Percentiles rank a stretch among this genome's conserved stretches.
Conservation (phyloP, 1,139 yeast genomes). For the Suhomyces atakaporum region DNA sequence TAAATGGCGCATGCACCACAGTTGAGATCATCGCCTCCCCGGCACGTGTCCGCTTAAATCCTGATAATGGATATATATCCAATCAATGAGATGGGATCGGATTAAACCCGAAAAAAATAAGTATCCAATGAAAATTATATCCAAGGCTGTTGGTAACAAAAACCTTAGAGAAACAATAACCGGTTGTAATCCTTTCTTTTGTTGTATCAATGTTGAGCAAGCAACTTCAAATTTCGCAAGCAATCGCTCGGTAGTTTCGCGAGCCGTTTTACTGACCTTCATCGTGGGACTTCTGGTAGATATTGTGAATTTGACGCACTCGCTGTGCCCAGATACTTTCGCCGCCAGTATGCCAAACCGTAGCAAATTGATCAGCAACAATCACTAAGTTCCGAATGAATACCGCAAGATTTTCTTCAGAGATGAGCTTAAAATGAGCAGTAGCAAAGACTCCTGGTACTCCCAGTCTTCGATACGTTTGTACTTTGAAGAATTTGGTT, state of each 20-base stretch:
- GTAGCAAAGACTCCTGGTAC: conserved; percentile 79
- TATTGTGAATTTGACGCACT: conserved; percentile 54
- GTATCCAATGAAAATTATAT: too few relatives aligned
- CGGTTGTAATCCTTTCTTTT: too few relatives aligned
- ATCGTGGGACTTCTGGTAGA: conserved; percentile 45
- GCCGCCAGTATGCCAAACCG: conserved; percentile 63
- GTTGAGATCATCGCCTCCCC: not conserved
- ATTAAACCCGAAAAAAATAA: too few relatives aligned
- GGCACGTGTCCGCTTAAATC: too few relatives aligned
- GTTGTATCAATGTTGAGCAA: too few relatives aligned
- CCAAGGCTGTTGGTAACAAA: too few relatives aligned
- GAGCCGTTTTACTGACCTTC: not conserved
- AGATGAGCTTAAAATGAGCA: conserved; percentile 69
- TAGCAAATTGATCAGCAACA: conserved; percentile 71
- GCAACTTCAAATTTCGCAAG: too few relatives aligned
- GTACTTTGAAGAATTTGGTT: conserved; percentile 53
- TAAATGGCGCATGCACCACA: not conserved
- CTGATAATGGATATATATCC: too few relatives aligned
- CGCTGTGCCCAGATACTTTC: conserved; percentile 69
- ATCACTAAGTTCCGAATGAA: conserved; percentile 69
- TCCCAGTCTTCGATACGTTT: conserved; percentile 64
- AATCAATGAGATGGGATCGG: too few relatives aligned
- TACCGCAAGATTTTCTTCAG: conserved; percentile 58
- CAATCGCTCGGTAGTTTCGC: too few relatives aligned
- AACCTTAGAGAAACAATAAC: too few relatives aligned